Evolutionary conservation across 2,329 filamentous ascomycete species (phyloP), one percentile per base, ranked within the genome.

Genomic region (Alternaria infectoria): DNA sequence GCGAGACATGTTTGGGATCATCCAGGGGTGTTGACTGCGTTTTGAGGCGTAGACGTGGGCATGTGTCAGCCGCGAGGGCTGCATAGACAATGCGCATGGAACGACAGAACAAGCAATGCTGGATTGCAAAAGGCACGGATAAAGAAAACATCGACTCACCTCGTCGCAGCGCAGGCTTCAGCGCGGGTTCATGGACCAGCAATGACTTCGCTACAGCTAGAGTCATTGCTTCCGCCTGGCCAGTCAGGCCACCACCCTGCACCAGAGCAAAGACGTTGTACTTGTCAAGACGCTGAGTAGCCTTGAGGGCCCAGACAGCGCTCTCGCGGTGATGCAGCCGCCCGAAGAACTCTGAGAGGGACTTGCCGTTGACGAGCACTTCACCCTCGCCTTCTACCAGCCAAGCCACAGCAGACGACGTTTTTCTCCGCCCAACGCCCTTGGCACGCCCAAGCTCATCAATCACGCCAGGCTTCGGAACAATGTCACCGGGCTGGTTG

Each of bases 221-320:
- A 45, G 95, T 96, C 74, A 98, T 87, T 32, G 96, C 94, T 82
- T 99, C 96, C 8, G 96, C 95, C 82, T 99, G 96, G 3, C 96
- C 96, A 54, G 96, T 99, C 51, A 92, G 91, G 72, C 96, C 96
- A 69, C 96, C 96, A 59, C 96, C 96, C 62, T 87, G 86, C 4
- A 93, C 92, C 54, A 92, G 82, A 57, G 90, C 94, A 90, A 93
- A 99, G 4, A 97, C 89, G 76, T 99, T 99, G 85, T 99, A 99
- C 81, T 97, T 98, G 85, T 97, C 93, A 68, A 97, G 82, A 67
- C 96, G 86, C 46, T 91, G 86, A 23, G 93, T 96, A 54, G 89
- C 87, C 74, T 94, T 93, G 75, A 99, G 82, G 8, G 95, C 89
- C 95, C 95, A 99, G 5, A 97, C 84, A 3, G 93, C 95, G 77